These are phyloP conservation scores for Raffaelea albimanens DNA, from an alignment of 2,329 filamentous ascomycete species.

Conservation along the genomic window DNA sequence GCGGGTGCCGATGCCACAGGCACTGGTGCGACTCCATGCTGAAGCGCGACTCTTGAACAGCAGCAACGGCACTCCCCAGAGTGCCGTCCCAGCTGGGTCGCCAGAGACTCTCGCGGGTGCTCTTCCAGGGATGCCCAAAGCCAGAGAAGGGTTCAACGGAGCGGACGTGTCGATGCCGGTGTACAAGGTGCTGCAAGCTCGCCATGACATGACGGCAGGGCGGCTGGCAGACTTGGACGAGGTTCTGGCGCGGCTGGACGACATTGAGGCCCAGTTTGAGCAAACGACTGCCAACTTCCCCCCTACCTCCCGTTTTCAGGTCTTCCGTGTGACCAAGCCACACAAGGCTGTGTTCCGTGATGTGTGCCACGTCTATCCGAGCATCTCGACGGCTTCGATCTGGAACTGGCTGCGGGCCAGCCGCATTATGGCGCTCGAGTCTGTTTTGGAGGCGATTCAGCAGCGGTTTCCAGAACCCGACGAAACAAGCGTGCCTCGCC, in stretches of 20 bases:
- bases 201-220: conserved; percentile 32
- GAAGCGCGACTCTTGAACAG: conserved; percentile 26
- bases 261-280: conserved; percentile 34
- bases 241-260: conserved; percentile 27
- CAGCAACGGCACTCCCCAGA: conserved; percentile 24
- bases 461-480: conserved; percentile 18
- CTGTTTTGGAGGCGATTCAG: conserved; percentile 33
- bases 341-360: conserved; percentile 32
- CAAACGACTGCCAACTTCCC: conserved; percentile 28
- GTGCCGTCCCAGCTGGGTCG: too few relatives aligned
- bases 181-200: conserved; percentile 34
- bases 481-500: conserved; percentile 16
- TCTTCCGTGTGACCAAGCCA: conserved; percentile 25
- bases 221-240: conserved; percentile 27
- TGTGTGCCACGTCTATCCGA: conserved; percentile 35
- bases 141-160: conserved; percentile 16
- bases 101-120: too few relatives aligned
- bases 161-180: conserved; percentile 34
- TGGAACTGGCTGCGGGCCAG: conserved; percentile 39
- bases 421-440: conserved; percentile 38
- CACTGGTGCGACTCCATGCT: conserved; percentile 34
- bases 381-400: conserved; percentile 32
- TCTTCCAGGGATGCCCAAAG: too few relatives aligned
- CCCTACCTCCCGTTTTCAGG: conserved; percentile 30
- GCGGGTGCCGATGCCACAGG: conserved; percentile 36